Base-by-base conservation (phyloP, 1,284 basidiomycete species). In the Puccinia novopanici region DNA sequence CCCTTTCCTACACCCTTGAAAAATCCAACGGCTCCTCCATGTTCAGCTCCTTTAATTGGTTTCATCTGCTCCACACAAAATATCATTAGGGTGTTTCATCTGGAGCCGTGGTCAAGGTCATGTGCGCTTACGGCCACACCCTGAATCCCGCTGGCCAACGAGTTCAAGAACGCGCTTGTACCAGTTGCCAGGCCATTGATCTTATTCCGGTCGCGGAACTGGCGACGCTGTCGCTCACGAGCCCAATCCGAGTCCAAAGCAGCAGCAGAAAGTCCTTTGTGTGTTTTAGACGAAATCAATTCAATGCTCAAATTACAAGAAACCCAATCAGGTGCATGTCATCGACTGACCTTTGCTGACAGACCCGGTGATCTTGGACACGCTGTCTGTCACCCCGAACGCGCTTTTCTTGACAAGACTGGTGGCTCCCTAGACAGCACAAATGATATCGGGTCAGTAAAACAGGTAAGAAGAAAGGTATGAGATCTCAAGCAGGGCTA, bases 361-460 rank as follows among this genome's bases (percentile, higher is more conserved):
- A 85, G 93, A 96, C 82, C 95, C 93, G 0, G 97, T 99, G 84
- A 99, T 92, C 87, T 98, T 99, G 37, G 95, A 96, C 86, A 99
- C 89, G 85, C 93, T 96, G 85, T 99, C 95, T 54, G 93, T 93
- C 73, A 99, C 87, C 48, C 97, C 97, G 84, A 98, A 99, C 15
- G 98, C 93, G 0, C 96, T 98, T 88, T 99, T 99, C 88, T 98
- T 98, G 75, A 98, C 93, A 84, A 99, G 96, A 85, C 94, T 98
- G 12, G 97, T 95, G 0, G 97, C 97, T 54, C 97, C 95, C 91
- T 94, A 45, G 30, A 55, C 48, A 37, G 54, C 40, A 24, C 12
- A 67, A 19, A 67, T 67, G 22, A 24, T 8, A 74, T 40, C n/a
- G 72, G 4, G 42, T 40, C 37, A 57, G 85, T 12, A 78, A 54